A percentile compares a stretch with the other conserved stretches of the same genome.
Evolutionary conservation across 225 moss, liverwort and hornwort species (phyloP).

Genomic region (Climacium dendroides): DNA sequence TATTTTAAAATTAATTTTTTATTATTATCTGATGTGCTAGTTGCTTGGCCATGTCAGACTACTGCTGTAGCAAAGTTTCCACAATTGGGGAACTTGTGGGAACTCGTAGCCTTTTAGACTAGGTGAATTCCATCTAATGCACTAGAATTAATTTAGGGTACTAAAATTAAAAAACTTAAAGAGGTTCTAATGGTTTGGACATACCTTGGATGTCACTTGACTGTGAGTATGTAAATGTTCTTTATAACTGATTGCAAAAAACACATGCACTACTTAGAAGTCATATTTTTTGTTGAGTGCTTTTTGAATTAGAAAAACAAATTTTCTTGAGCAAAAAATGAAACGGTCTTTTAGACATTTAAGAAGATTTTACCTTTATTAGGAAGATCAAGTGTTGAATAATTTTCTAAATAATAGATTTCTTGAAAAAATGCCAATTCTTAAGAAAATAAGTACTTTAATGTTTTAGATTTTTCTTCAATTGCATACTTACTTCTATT

Average conservation of each 20-base stretch:
- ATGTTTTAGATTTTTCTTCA: too few species aligned
- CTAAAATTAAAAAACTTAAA: background rate
- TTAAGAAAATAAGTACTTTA: background rate
- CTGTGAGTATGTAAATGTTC: background rate
- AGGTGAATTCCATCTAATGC: too few species aligned
- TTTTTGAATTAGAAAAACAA: background rate
- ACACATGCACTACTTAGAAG: background rate
- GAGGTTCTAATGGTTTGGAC: fast-evolving
- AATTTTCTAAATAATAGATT: background rate
- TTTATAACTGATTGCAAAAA: background rate
- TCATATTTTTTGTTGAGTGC: too few species aligned
- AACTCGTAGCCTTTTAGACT: too few species aligned
- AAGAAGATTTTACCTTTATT: background rate
- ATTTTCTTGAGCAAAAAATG: background rate
- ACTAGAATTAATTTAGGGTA: background rate
- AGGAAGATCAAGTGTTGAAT: background rate
- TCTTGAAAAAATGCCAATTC: background rate
- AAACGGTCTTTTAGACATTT: fast-evolving
- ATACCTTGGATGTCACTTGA: background rate
- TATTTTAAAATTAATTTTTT: too few species aligned
- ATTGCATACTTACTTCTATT: too few species aligned
- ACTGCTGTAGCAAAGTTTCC: too few species aligned
- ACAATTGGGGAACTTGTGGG: too few species aligned
- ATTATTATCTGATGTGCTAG: too few species aligned
- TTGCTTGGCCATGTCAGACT: too few species aligned